These are phyloP conservation scores for Anastatica hierochuntica DNA, from an alignment of 345 rosid species.

Conservation along the genomic window DNA sequence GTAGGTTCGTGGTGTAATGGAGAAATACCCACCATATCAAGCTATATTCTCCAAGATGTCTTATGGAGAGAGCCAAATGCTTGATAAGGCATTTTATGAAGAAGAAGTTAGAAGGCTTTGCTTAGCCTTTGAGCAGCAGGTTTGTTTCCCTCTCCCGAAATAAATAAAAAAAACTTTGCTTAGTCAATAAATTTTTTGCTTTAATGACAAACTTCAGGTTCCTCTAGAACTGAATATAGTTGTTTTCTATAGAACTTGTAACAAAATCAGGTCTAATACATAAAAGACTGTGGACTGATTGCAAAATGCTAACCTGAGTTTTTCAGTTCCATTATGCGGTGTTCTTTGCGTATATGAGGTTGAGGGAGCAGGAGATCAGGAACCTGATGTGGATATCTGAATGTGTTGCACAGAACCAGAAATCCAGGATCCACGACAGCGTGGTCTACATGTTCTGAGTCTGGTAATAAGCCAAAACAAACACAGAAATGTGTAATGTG, in stretches of 20 bases:
- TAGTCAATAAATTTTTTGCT: too few species aligned
- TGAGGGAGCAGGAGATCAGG: conserved; percentile 98
- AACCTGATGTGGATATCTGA: conserved; percentile 98
- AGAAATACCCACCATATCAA: conserved; percentile 90
- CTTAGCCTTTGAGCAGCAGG: conserved; percentile 97
- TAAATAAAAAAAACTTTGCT: neutral
- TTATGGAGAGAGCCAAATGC: conserved; percentile 97
- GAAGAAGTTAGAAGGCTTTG: conserved; percentile 99
- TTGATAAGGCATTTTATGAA: conserved; percentile 94
- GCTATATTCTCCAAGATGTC: conserved; percentile 76
- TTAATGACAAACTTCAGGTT: too few species aligned
- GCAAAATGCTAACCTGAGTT: neutral
- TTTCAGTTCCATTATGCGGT: conserved; percentile 88
- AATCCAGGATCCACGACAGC: conserved; percentile 95
- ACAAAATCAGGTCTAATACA: too few species aligned
- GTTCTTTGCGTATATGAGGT: conserved; percentile 91
- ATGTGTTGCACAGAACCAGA: conserved; percentile 98
- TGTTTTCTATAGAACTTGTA: too few species aligned
- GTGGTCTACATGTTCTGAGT: conserved; percentile 81
- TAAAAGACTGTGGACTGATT: too few species aligned
- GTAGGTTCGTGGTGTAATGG: conserved; percentile 91
- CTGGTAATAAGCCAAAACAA: neutral
- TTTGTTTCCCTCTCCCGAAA: conserved; percentile 15
- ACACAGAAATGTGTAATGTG: neutral
- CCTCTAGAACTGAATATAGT: too few species aligned